Evolutionary conservation across 495 filamentous ascomycete genomes (phyloP), one percentile per base, ranked within the genome.

Genomic region (Letharia columbiana): DNA sequence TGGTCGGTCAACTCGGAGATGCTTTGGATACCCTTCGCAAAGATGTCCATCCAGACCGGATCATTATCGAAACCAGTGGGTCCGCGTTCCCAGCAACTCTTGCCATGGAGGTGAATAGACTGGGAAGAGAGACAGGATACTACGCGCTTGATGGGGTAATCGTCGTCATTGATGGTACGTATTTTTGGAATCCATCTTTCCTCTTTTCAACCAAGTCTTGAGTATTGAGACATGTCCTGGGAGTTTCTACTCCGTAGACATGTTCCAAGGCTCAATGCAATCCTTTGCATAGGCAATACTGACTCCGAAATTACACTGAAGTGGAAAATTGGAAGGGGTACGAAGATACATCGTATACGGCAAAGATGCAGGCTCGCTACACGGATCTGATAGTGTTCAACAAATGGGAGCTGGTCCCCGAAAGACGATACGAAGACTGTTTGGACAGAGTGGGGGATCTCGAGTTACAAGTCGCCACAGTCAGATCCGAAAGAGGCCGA

Each of bases 321-420:
- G 91, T 94, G 8, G 94, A 98, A 82, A 98, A 98, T 75, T 98
- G 92, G 92, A 80, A 85, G 68, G 94, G 94, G 2, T 98, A 98
- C 73, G 91, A 90, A 69, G 92, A 96, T 77, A 96, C 91, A 17
- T 87, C 82, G 39, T 92, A 89, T 56, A 94, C 91, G 60, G 91
- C 91, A n/a, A 85, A 88, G 73, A 76, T 93, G 60, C 91, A 96
- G 78, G 91, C 91, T 37, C 75, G 80, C 71, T 97, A 96, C 76
- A 98, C 94, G 57, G 94, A 98, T 80, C 72, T 97, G 69, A 87
- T 98, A 60, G 82, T 98, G 35, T 88, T 96, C 66, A 98, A 97
- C 77, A 98, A 98, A 78, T 97, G 93, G 92, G 94, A 98, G 75
- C 62, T 68, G 4, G 83, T 84, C 5, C 79, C 75, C 17, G 91